Percentiles rank a stretch among this genome's conserved stretches.
These are phyloP conservation scores for Spatholobus suberectus DNA, from an alignment of 306 rosid species.

Conservation along the genomic window DNA sequence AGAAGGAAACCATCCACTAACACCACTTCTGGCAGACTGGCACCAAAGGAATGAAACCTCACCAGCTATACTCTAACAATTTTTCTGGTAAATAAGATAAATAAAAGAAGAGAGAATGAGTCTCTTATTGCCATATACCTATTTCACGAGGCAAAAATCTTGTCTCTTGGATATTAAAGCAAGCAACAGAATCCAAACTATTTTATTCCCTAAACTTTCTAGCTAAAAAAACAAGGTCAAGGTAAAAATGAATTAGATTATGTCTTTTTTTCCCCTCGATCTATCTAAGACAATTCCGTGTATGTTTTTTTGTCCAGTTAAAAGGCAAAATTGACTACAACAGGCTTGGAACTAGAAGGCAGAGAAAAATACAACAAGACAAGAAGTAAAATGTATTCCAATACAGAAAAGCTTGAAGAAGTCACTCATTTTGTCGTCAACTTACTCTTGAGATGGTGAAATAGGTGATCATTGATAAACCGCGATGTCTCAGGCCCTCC, in stretches of 20 bases:
- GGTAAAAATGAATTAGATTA: background rate
- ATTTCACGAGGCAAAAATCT: background rate
- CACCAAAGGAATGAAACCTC: background rate
- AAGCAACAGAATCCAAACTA: slow-evolving; percentile 15
- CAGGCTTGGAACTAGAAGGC: slow-evolving; percentile 4
- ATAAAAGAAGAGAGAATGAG: background rate
- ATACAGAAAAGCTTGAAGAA: slow-evolving; percentile 27
- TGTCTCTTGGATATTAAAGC: background rate
- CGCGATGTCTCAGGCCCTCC: slow-evolving; percentile 79
- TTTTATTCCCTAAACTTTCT: background rate
- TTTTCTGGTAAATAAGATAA: background rate
- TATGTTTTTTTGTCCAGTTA: background rate
- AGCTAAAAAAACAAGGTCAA: background rate
- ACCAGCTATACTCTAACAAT: background rate
- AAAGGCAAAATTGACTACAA: background rate
- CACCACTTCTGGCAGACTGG: background rate
- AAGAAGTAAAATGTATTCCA: slow-evolving; percentile 19
- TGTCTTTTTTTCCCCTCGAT: slow-evolving; percentile 5
- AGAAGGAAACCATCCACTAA: slow-evolving; percentile 3
- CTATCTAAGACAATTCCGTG: background rate
- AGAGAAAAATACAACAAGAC: background rate
- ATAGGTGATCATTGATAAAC: slow-evolving; percentile 63
- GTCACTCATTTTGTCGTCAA: background rate
- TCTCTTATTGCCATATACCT: background rate
- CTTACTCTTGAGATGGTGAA: slow-evolving; percentile 77